phyloP scores from a whole-genome alignment of 768 basidiomycete genomes.

The Mycena haematopus region DNA sequence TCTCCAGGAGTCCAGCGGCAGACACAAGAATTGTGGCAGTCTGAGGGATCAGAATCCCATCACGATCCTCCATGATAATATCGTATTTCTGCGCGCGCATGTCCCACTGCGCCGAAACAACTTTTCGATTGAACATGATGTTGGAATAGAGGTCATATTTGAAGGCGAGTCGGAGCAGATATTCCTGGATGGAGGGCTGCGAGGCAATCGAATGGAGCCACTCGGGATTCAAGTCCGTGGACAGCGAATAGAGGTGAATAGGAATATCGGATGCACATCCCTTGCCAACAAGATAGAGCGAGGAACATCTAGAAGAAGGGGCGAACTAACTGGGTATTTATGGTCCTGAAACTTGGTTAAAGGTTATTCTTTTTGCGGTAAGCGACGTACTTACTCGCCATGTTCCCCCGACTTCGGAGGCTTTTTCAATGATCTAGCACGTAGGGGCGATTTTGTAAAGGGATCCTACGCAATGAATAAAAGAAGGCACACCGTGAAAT shows the following conservation, averaged over 20 bases:
- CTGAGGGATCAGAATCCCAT: constrained; percentile 36
- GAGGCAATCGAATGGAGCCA: constrained; percentile 49
- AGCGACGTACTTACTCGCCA: constrained; percentile 50
- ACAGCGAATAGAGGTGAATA: constrained; percentile 51
- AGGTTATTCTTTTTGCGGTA: not conserved
- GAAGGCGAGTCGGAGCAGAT: constrained; percentile 46
- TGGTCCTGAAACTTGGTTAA: constrained; percentile 37
- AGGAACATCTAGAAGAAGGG: not conserved
- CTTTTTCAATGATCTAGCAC: constrained; percentile 60
- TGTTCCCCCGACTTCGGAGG: constrained; percentile 52
- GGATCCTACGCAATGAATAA: not conserved
- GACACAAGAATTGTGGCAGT: constrained; percentile 55
- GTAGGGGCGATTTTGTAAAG: no score
- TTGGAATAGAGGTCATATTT: constrained; percentile 50
- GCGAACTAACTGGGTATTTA: constrained; percentile 38
- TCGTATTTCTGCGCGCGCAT: constrained; percentile 41
- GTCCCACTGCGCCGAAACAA: constrained; percentile 55
- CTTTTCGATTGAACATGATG: constrained; percentile 50
- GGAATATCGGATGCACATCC: constrained; percentile 50
- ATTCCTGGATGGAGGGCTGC: constrained; percentile 50
- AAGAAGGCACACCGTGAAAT: constrained; percentile 46
- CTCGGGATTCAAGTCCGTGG: constrained; percentile 50
- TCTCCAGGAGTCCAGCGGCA: constrained; percentile 54
- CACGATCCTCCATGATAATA: constrained; percentile 40
- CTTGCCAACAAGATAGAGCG: constrained; percentile 42